Conservation (phyloP, 2,329 filamentous ascomycete species). For the Fusarium tanahbumbuense region DNA sequence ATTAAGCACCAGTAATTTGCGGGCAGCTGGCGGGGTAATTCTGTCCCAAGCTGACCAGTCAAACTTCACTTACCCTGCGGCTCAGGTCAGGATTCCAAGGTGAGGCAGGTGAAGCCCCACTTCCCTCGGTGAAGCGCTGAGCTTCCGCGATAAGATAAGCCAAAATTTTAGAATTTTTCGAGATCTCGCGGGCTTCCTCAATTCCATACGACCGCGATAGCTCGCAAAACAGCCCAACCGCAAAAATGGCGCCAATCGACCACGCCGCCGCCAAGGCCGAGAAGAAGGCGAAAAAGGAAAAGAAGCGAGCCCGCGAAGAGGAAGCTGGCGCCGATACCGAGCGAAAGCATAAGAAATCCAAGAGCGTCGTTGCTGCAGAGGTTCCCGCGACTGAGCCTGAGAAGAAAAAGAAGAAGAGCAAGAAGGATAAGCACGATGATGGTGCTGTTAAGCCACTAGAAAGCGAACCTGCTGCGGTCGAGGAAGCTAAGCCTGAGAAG, state of each 20-base stretch:
- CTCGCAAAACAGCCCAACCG: conserved; percentile 31
- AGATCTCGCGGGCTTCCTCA: conserved; percentile 22
- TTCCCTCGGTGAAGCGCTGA: conserved; percentile 35
- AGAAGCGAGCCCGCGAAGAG: conserved; percentile 60
- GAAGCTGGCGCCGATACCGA: conserved; percentile 54
- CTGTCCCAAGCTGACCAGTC: not conserved
- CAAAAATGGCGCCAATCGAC: conserved; percentile 52
- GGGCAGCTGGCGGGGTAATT: not conserved
- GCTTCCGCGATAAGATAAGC: conserved; percentile 37
- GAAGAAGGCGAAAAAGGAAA: conserved; percentile 57
- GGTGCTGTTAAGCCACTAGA: conserved; percentile 19
- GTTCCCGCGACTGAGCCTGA: conserved; percentile 37
- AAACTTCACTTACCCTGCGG: not conserved
- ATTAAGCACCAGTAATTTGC: too few species aligned
- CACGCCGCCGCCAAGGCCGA: conserved; percentile 50
- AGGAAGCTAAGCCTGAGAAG: conserved; percentile 41
- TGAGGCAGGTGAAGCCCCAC: conserved; percentile 11
- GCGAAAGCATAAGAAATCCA: conserved; percentile 63
- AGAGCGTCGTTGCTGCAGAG: conserved; percentile 55
- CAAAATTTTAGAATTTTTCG: conserved; percentile 40
- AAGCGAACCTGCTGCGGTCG: conserved; percentile 10
- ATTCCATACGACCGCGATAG: conserved; percentile 20
- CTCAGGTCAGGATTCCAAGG: not conserved
- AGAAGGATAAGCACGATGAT: conserved; percentile 44
- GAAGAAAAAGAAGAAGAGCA: conserved; percentile 49